Evolutionary conservation across 2,329 filamentous ascomycete species (phyloP).

Genomic region (Chalara sp.): DNA sequence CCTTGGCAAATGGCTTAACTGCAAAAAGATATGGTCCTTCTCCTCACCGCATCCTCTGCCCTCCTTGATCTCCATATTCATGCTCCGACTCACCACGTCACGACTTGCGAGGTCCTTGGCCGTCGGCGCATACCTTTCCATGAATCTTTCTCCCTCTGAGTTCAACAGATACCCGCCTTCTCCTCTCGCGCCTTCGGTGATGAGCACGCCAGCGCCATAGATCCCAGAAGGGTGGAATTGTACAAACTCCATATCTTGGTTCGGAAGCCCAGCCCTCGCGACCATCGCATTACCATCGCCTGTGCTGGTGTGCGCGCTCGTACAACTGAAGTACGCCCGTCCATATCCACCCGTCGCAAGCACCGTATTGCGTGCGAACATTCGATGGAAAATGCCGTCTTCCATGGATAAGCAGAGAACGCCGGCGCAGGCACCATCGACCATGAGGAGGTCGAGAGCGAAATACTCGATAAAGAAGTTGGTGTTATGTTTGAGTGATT

Average conservation of each 20-base stretch:
- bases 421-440: conserved; percentile 38
- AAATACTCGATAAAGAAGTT: conserved; percentile 46
- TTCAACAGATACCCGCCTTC: conserved; percentile 45
- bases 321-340: conserved; percentile 43
- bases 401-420: conserved; percentile 31
- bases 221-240: conserved; percentile 45
- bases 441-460: conserved; percentile 41
- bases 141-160: conserved; percentile 39
- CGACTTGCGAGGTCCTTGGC: conserved; percentile 41
- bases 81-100: conserved; percentile 39
- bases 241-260: conserved; percentile 45
- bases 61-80: conserved; percentile 42
- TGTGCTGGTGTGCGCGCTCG: conserved; percentile 41
- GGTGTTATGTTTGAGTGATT: conserved; percentile 39
- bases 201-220: conserved; percentile 42
- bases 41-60: conserved; percentile 37
- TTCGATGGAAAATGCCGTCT: conserved; percentile 40
- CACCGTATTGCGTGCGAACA: conserved; percentile 36
- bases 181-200: conserved; percentile 42
- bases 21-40: conserved; percentile 40
- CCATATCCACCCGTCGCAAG: conserved; percentile 43
- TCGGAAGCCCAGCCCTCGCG: conserved; percentile 38
- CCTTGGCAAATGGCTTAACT: conserved; percentile 38
- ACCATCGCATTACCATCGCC: conserved; percentile 45
- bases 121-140: conserved; percentile 44